These are phyloP conservation scores for Xylariaceae sp. DNA, from an alignment of 2,329 filamentous ascomycete species.

Conservation along the genomic window DNA sequence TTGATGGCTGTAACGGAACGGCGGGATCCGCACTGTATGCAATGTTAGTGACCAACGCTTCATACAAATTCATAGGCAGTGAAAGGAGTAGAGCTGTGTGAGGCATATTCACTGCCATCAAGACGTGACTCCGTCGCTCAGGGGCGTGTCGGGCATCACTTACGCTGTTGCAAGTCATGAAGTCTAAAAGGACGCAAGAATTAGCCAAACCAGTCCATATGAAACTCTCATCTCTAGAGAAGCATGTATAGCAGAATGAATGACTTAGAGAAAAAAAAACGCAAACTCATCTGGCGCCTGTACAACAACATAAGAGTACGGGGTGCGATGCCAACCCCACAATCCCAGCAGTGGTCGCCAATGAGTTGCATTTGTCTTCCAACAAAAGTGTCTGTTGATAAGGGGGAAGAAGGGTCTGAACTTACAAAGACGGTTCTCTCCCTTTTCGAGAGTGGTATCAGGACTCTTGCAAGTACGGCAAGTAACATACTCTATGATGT, in stretches of 20 bases:
- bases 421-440: constrained; percentile 83
- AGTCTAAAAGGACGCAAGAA: constrained; percentile 45
- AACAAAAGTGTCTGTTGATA: neutral
- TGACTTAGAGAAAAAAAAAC: neutral
- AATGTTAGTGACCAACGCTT: constrained; percentile 2
- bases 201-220: constrained; percentile 2
- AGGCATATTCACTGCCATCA: neutral
- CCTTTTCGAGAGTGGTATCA: constrained; percentile 95
- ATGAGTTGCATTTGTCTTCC: too few relatives aligned
- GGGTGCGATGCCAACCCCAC: neutral
- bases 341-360: neutral
- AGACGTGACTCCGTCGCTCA: neutral
- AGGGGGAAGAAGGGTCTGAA: neutral
- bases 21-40: constrained; percentile 58
- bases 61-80: neutral
- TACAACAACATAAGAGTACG: neutral
- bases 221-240: neutral
- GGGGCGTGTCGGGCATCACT: neutral
- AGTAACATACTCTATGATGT: constrained; percentile 84
- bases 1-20: constrained; percentile 96
- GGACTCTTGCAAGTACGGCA: constrained; percentile 97
- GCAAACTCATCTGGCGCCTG: neutral
- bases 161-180: constrained; percentile 86
- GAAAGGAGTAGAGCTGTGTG: neutral
- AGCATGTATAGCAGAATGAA: neutral